Evolutionary conservation across 371 early-diverging fungal genomes (phyloP), one percentile per base, ranked within the genome.

Genomic region (Mortierella polycephala): DNA sequence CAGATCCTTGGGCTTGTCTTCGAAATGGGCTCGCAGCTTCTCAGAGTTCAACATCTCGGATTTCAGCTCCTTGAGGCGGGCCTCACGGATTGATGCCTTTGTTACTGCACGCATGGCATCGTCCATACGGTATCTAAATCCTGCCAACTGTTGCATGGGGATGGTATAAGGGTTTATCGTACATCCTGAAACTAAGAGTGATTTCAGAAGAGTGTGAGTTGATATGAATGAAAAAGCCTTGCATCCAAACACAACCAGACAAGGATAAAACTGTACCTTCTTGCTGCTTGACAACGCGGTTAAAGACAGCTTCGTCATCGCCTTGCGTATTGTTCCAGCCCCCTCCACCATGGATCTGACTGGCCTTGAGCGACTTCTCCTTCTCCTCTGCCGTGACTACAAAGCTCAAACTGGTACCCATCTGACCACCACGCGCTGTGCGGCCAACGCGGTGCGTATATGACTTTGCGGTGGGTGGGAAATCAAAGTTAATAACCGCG

Each of bases 401-500:
- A 82, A 97, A 95, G 47, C 94, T 94, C 63, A 98, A 83, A 49
- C 94, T 91, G 88, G 94, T 96, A 30, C 98, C 98, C 60, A 89
- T 89, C 64, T 91, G 88, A 6, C 95, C 95, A 21, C 96, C 98
- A 23, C 99, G 91, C 3, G 96, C 99, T 1, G 99, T 98, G 62
- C 99, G 90, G 7, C 99, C 99, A 16, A 98, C 91, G 41, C 99
- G 94, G 85, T 99, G 99, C 65, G 92, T 92, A 81, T 99, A 99
- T 16, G 96, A 86, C 64, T 94, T 90, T n/a, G 94, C 89, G 0
- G 96, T 91, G 2, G 67, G 82, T 23, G 99, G 99, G 71, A 99
- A 92, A 81, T 99, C 99, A 88, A 99, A 98, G 84, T 99, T 99
- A 85, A 99, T 92, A 41, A 99, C 99, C 0, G 96, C 92, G 1